A percentile compares a stretch with the other conserved stretches of the same genome.
These are phyloP conservation scores for Blastomyces silverae DNA, from an alignment of 2,329 filamentous ascomycete species.

Conservation along the genomic window DNA sequence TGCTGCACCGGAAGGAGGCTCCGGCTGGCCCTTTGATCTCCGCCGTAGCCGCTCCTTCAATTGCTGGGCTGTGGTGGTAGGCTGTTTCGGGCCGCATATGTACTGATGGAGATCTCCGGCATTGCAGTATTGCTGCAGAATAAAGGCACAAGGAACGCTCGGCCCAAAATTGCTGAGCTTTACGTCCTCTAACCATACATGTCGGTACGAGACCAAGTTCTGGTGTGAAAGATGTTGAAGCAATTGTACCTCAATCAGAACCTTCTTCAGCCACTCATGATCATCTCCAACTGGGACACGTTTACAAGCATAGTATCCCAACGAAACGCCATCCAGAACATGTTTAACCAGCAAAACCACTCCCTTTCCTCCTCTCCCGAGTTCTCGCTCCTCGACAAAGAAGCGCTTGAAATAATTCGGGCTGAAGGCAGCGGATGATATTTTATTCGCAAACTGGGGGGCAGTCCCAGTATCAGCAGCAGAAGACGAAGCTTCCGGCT, in stretches of 20 bases:
- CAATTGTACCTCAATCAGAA: slow-evolving; percentile 86
- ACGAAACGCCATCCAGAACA: slow-evolving; percentile 76
- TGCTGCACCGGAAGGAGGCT: slow-evolving; percentile 51
- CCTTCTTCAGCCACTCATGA: slow-evolving; percentile 90
- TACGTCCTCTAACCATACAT: slow-evolving; percentile 93
- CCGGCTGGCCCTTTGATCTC: slow-evolving; percentile 68
- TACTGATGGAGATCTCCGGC: slow-evolving; percentile 83
- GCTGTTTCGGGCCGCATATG: slow-evolving; percentile 62
- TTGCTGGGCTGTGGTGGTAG: slow-evolving; percentile 65
- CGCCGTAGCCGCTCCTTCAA: slow-evolving; percentile 82
- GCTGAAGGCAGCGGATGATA: slow-evolving; percentile 79
- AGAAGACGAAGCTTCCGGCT: slow-evolving; percentile 18
- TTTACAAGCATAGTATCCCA: slow-evolving; percentile 94
- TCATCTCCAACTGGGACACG: slow-evolving; percentile 92
- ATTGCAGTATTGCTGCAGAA: slow-evolving; percentile 97
- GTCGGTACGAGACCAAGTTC: slow-evolving; percentile 91
- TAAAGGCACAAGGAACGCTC: slow-evolving; percentile 89
- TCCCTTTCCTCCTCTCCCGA: slow-evolving; percentile 87
- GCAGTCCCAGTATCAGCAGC: slow-evolving; percentile 24
- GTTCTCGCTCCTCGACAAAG: slow-evolving; percentile 78
- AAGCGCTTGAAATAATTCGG: slow-evolving; percentile 89
- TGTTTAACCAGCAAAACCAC: slow-evolving; percentile 93
- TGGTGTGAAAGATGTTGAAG: slow-evolving; percentile 87
- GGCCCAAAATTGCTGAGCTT: slow-evolving; percentile 80
- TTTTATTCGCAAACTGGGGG: slow-evolving; percentile 49